Percentiles rank a stretch among this genome's conserved stretches.
Evolutionary conservation across 192 early-diverging fungal species (phyloP).

Genomic region (Coemansia sp.): DNA sequence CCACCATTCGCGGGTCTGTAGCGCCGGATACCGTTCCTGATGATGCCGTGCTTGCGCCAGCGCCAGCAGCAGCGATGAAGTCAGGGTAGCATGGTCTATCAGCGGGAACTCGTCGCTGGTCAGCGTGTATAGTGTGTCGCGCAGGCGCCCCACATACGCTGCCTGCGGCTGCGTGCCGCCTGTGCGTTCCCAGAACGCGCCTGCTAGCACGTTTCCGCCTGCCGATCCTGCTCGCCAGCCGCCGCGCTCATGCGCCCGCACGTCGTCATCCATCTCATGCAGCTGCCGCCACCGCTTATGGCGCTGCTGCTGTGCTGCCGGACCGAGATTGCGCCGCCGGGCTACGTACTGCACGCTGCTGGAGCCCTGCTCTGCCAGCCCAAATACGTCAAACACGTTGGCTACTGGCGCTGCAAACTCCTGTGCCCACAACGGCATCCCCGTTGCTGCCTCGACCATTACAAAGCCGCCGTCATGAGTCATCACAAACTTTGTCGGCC

Average conservation of each 20-base stretch:
- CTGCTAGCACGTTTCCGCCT: slow-evolving; percentile 38
- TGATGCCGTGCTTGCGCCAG: slow-evolving; percentile 33
- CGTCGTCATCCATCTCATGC: slow-evolving; percentile 26
- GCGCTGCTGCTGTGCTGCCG: slow-evolving; percentile 28
- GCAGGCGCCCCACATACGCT: slow-evolving; percentile 64
- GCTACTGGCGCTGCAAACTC: slow-evolving; percentile 56
- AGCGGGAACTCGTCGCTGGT: slow-evolving; percentile 66
- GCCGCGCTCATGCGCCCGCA: slow-evolving; percentile 7
- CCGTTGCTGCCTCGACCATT: slow-evolving; percentile 38
- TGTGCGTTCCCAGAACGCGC: slow-evolving; percentile 43
- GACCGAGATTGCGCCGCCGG: slow-evolving; percentile 30
- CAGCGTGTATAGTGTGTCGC: slow-evolving; percentile 69
- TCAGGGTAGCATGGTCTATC: slow-evolving; percentile 45
- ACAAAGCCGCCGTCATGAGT: slow-evolving; percentile 47
- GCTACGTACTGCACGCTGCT: slow-evolving; percentile 29
- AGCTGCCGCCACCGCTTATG: slow-evolving; percentile 26
- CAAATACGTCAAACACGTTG: slow-evolving; percentile 59
- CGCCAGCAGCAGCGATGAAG: slow-evolving; percentile 44
- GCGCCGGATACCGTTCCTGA: slow-evolving; percentile 43
- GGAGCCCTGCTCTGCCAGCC: slow-evolving; percentile 8
- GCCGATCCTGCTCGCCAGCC: slow-evolving; percentile 44
- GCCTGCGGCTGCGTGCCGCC: slow-evolving; percentile 22
- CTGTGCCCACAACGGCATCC: slow-evolving; percentile 56
- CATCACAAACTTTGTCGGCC: slow-evolving; percentile 41
- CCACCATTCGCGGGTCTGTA: slow-evolving; percentile 44